These are phyloP conservation scores for Pistacia integerrima DNA, from an alignment of 345 rosid genomes.

Conservation along the genomic window DNA sequence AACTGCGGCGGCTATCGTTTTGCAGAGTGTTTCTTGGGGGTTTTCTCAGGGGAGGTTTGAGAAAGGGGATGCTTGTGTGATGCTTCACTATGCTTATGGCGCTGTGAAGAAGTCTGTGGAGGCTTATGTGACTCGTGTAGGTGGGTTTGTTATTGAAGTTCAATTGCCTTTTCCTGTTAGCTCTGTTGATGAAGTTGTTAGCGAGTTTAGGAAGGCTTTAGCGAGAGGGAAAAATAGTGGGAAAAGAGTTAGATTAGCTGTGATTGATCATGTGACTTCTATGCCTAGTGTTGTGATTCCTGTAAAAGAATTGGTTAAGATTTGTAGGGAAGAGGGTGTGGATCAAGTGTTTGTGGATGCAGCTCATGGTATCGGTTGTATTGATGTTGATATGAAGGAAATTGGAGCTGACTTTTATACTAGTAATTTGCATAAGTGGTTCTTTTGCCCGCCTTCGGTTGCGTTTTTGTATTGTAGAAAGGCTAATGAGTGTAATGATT, in stretches of 20 bases:
- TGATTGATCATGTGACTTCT: conserved; percentile 92
- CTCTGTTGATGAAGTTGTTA: conserved; percentile 60
- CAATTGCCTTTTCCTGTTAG: conserved; percentile 79
- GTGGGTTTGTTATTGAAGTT: conserved; percentile 85
- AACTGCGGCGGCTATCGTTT: conserved; percentile 84
- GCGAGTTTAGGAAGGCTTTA: conserved; percentile 60
- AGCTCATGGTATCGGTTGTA: conserved; percentile 91
- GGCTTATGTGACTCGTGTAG: conserved; percentile 83
- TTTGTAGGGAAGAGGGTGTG: conserved; percentile 88
- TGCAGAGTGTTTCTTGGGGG: conserved; percentile 69
- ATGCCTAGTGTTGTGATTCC: conserved; percentile 93
- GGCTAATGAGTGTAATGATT: conserved; percentile 33
- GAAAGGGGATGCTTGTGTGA: conserved; percentile 73
- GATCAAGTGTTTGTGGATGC: conserved; percentile 92
- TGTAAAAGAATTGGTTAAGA: conserved; percentile 69
- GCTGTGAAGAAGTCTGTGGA: conserved; percentile 88
- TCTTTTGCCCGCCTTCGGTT: conserved; percentile 89
- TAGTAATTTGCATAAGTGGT: conserved; percentile 92
- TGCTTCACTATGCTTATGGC: conserved; percentile 87
- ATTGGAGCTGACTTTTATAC: conserved; percentile 94
- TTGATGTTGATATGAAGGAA: conserved; percentile 79
- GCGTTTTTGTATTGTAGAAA: conserved; percentile 83
- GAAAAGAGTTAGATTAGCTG: conserved; percentile 71
- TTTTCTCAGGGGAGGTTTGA: conserved; percentile 65
- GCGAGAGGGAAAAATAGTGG: conserved; percentile 68